Conservation (phyloP, 2,329 filamentous ascomycete species). For the Botryosphaeria dothidea region DNA sequence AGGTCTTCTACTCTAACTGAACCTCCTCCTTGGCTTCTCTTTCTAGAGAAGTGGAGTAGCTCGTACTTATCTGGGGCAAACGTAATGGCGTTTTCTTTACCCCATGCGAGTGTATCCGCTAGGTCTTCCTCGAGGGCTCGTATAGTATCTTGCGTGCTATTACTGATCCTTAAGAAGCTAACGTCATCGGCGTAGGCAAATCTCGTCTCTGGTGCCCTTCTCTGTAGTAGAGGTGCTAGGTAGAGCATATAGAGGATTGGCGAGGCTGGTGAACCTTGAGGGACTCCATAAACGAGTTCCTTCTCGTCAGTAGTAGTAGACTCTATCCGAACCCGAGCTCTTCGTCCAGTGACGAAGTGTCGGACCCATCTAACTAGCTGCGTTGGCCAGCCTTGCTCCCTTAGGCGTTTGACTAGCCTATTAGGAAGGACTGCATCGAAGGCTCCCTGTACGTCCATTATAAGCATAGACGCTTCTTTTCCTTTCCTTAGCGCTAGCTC, state of each 20-base stretch:
- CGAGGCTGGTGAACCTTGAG: neutral
- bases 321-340: neutral
- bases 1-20: neutral
- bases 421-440: neutral
- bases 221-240: neutral
- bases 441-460: neutral
- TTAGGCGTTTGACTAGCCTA: neutral
- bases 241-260: constrained; percentile 4
- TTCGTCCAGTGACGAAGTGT: neutral
- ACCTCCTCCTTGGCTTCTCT: neutral
- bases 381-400: neutral
- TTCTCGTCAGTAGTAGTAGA: neutral
- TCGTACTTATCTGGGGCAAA: neutral
- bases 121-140: neutral
- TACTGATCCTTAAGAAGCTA: neutral
- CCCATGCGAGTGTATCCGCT: neutral
- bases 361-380: neutral
- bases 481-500: neutral
- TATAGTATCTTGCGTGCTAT: neutral
- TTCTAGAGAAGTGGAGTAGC: neutral
- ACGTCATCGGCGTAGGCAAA: neutral
- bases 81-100: neutral
- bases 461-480: neutral
- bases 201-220: neutral
- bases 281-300: neutral